These are phyloP conservation scores for Ophiorrhiza pumila DNA, from an alignment of 257 asterid genomes.

Conservation along the genomic window DNA sequence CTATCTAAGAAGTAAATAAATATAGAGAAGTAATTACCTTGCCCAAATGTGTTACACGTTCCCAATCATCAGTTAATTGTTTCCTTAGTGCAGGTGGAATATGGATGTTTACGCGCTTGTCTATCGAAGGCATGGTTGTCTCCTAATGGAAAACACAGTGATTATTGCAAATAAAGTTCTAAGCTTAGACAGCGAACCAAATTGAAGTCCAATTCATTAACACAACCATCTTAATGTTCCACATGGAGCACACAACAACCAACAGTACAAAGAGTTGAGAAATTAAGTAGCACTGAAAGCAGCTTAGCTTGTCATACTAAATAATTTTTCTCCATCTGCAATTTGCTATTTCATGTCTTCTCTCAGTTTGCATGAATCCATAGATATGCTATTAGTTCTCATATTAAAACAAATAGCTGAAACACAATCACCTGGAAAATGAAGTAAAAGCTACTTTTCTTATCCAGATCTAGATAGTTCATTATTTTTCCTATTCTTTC, in stretches of 20 bases:
- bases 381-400: neutral
- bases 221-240: neutral
- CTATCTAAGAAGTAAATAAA: neutral
- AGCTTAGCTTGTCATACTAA: neutral
- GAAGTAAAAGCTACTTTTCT: neutral
- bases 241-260: neutral
- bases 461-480: neutral
- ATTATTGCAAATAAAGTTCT: neutral
- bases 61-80: slow-evolving; percentile 62
- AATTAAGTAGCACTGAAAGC: neutral
- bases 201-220: neutral
- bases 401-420: neutral
- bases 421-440: neutral
- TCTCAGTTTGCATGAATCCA: neutral
- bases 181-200: neutral
- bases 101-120: slow-evolving; percentile 48
- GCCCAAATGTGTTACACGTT: slow-evolving; percentile 53
- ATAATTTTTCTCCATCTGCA: neutral
- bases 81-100: slow-evolving; percentile 62
- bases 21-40: slow-evolving; percentile 42
- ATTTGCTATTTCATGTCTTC: neutral
- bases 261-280: neutral
- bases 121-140: slow-evolving; percentile 33
- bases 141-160: slow-evolving; percentile 35
- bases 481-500: neutral